phyloP scores from a whole-genome alignment of 2,329 filamentous ascomycete species.

The Arthrobotrys iridis region DNA sequence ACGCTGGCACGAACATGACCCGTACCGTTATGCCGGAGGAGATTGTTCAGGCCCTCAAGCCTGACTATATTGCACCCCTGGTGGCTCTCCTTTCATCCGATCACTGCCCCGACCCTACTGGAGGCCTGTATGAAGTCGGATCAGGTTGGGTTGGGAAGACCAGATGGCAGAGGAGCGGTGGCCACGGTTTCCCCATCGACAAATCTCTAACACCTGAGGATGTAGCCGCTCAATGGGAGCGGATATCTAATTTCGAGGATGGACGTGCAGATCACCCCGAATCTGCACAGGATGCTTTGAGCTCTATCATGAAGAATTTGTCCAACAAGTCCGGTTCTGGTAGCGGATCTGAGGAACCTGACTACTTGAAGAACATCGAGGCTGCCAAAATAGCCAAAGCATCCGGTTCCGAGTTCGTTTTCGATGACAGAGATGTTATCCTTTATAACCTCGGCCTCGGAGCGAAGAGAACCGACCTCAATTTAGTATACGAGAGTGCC shows the following conservation, averaged over 20 bases:
- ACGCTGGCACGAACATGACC: conserved; percentile 95
- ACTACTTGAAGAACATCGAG: conserved; percentile 78
- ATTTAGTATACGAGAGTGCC: conserved; percentile 86
- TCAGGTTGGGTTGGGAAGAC: conserved; percentile 92
- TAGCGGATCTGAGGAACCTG: conserved; percentile 62
- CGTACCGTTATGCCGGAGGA: conserved; percentile 93
- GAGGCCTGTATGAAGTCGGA: conserved; percentile 91
- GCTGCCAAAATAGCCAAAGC: conserved; percentile 76
- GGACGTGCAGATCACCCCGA: conserved; percentile 86
- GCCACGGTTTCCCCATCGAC: conserved; percentile 90
- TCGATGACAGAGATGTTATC: conserved; percentile 85
- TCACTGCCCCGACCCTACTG: conserved; percentile 85
- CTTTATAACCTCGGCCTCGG: conserved; percentile 96
- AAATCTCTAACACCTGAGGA: conserved; percentile 84
- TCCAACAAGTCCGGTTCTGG: conserved; percentile 72
- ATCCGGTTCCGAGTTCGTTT: conserved; percentile 80
- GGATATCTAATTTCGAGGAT: conserved; percentile 87
- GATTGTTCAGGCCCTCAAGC: conserved; percentile 98
- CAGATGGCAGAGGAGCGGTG: conserved; percentile 91
- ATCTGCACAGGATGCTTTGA: conserved; percentile 77
- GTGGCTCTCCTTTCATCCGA: conserved; percentile 88
- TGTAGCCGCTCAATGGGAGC: conserved; percentile 77
- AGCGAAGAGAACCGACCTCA: conserved; percentile 87
- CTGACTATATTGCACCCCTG: conserved; percentile 94
- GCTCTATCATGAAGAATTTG: conserved; percentile 86